Evolutionary conservation across 108 stramenopile genomes (phyloP).

Genomic region (Fragilaria crotonensis): DNA sequence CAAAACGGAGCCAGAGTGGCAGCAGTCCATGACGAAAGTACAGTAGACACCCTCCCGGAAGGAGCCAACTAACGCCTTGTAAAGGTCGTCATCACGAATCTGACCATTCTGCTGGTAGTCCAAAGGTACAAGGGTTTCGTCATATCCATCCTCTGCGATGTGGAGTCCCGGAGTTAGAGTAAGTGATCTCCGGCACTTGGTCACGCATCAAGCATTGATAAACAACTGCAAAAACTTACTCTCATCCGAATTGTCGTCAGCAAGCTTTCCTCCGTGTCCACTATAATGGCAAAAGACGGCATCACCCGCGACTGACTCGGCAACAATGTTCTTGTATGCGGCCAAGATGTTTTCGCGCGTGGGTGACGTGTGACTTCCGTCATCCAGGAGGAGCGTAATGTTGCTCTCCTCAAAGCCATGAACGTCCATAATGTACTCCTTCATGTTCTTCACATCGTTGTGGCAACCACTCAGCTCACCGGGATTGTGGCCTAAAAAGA

Average conservation of each 20-base stretch:
- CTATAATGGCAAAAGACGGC: constrained; percentile 62
- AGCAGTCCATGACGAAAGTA: constrained; percentile 61
- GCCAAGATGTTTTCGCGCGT: constrained; percentile 65
- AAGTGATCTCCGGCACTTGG: too few relatives aligned
- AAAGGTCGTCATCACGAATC: constrained; percentile 71
- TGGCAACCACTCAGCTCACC: constrained; percentile 85
- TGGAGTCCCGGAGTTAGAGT: too few relatives aligned
- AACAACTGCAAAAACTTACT: neutral
- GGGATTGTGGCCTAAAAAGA: constrained; percentile 15
- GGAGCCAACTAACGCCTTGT: constrained; percentile 50
- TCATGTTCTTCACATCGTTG: constrained; percentile 92
- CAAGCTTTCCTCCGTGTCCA: constrained; percentile 68
- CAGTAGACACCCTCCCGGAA: constrained; percentile 65
- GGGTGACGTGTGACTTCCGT: constrained; percentile 52
- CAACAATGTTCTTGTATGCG: constrained; percentile 52
- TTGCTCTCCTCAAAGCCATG: constrained; percentile 70
- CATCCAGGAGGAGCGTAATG: constrained; percentile 77
- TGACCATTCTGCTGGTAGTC: constrained; percentile 66
- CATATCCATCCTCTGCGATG: constrained; percentile 56
- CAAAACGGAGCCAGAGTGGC: constrained; percentile 86
- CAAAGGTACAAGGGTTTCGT: constrained; percentile 80
- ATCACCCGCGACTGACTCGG: constrained; percentile 44
- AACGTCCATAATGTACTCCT: constrained; percentile 70
- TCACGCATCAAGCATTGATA: too few relatives aligned
- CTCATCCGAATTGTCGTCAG: constrained; percentile 53